phyloP scores from a whole-genome alignment of 2,329 filamentous ascomycete species.

The Colletotrichum horii region DNA sequence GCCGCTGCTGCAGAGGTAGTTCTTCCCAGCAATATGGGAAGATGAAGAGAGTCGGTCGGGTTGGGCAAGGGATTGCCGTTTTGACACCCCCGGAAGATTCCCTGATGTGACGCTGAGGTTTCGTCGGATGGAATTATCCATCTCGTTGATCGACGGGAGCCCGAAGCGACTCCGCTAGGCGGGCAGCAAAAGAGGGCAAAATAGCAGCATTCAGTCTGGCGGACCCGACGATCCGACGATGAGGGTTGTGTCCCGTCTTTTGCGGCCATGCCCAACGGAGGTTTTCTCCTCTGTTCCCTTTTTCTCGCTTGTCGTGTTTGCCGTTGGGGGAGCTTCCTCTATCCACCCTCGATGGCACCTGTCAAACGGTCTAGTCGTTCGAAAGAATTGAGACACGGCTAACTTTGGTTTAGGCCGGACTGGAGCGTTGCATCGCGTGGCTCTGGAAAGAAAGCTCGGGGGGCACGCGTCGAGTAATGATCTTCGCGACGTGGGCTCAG shows the following conservation, averaged over 20 bases:
- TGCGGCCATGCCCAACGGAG: neutral
- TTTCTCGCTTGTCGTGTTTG: neutral
- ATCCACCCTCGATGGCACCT: neutral
- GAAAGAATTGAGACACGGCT: neutral
- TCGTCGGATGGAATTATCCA: neutral
- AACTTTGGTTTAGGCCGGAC: neutral
- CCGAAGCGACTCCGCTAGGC: neutral
- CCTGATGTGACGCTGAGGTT: neutral
- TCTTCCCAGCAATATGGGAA: neutral
- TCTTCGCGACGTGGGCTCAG: neutral
- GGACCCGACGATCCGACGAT: neutral
- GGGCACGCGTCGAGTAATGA: slow-evolving; percentile 1
- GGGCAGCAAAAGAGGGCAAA: neutral
- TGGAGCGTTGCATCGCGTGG: slow-evolving; percentile 9
- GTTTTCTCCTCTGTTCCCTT: neutral
- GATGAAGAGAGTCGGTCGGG: neutral
- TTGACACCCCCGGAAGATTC: neutral
- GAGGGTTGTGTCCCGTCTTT: neutral
- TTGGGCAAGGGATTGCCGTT: neutral
- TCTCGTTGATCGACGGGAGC: neutral
- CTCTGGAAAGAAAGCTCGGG: neutral
- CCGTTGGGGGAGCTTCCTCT: neutral
- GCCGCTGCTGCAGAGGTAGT: neutral
- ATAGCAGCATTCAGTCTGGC: neutral
- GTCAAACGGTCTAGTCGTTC: neutral